Conservation (phyloP, 2,329 filamentous ascomycete species). For the Clarireedia paspali region DNA sequence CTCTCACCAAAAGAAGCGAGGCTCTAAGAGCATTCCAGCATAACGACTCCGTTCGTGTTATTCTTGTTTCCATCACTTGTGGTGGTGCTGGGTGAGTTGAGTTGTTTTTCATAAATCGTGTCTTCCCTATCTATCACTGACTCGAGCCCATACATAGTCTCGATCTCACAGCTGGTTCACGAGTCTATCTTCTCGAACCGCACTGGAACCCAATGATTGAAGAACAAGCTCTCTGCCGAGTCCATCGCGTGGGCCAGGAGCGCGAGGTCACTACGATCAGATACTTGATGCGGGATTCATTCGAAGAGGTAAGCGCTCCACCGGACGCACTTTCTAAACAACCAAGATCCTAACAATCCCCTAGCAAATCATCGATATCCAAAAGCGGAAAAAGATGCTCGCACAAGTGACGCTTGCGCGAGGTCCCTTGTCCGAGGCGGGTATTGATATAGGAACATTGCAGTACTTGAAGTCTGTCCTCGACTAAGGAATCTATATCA, state of each 20-base stretch:
- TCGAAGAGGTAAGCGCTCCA: conserved; percentile 18
- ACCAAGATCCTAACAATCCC: background rate
- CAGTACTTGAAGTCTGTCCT: background rate
- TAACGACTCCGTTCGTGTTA: conserved; percentile 33
- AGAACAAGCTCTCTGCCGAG: conserved; percentile 24
- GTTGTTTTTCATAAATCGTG: conserved; percentile 10
- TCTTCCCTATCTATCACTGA: background rate
- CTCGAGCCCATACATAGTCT: background rate
- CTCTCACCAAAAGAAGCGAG: conserved; percentile 34
- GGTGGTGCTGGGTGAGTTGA: conserved; percentile 43
- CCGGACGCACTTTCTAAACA: too few species aligned
- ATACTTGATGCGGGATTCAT: conserved; percentile 24
- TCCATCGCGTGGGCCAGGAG: conserved; percentile 22
- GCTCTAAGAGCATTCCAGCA: conserved; percentile 35
- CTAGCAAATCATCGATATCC: conserved; percentile 12
- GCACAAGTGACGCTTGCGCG: conserved; percentile 7
- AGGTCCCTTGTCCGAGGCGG: background rate
- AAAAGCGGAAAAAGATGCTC: conserved; percentile 10
- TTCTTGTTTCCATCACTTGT: conserved; percentile 43
- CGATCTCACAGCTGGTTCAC: conserved; percentile 18
- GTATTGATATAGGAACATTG: background rate
- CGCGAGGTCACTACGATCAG: conserved; percentile 20
- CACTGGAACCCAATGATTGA: conserved; percentile 29
- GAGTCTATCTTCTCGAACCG: conserved; percentile 24
- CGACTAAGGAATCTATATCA: background rate